Percentiles rank a stretch among this genome's conserved stretches.
These are phyloP conservation scores for Chlorociboria aeruginascens DNA, from an alignment of 495 filamentous ascomycete species.

Conservation along the genomic window DNA sequence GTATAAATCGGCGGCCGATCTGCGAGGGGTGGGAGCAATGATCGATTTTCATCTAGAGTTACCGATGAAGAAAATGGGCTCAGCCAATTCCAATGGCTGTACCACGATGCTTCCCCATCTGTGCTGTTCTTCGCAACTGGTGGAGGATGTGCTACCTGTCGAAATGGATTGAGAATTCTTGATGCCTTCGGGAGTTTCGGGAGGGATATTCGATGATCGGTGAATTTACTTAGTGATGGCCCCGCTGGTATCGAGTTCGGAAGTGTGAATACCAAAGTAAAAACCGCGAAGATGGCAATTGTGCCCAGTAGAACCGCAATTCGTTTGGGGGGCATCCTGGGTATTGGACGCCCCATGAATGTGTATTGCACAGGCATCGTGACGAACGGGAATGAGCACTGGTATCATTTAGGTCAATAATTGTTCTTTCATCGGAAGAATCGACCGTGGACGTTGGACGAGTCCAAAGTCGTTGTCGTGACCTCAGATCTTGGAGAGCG, in stretches of 20 bases:
- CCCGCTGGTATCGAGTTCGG: conserved; percentile 17
- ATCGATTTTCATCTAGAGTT: conserved; percentile 74
- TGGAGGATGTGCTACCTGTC: conserved; percentile 60
- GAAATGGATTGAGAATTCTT: conserved; percentile 44
- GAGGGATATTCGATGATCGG: conserved; percentile 24
- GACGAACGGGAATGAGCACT: neutral
- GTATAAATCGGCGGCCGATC: conserved; percentile 77
- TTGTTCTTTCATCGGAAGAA: conserved; percentile 1
- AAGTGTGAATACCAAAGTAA: conserved; percentile 26
- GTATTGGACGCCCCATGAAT: conserved; percentile 31
- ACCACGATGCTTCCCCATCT: conserved; percentile 71
- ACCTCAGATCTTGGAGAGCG: neutral
- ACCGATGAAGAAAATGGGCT: conserved; percentile 79
- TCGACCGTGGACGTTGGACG: neutral
- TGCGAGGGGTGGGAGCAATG: conserved; percentile 71
- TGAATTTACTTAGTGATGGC: conserved; percentile 31
- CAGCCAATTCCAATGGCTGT: conserved; percentile 77
- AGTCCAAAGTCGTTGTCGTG: neutral
- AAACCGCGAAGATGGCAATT: conserved; percentile 34
- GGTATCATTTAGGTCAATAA: no score
- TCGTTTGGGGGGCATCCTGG: conserved; percentile 30
- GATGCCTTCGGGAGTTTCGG: conserved; percentile 17
- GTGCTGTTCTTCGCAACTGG: conserved; percentile 65
- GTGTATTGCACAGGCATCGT: conserved; percentile 40
- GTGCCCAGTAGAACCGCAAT: conserved; percentile 31